Percentiles rank a stretch among this genome's conserved stretches.
These are phyloP conservation scores for Somion occarium DNA, from an alignment of 1,284 basidiomycete species.

Conservation along the genomic window DNA sequence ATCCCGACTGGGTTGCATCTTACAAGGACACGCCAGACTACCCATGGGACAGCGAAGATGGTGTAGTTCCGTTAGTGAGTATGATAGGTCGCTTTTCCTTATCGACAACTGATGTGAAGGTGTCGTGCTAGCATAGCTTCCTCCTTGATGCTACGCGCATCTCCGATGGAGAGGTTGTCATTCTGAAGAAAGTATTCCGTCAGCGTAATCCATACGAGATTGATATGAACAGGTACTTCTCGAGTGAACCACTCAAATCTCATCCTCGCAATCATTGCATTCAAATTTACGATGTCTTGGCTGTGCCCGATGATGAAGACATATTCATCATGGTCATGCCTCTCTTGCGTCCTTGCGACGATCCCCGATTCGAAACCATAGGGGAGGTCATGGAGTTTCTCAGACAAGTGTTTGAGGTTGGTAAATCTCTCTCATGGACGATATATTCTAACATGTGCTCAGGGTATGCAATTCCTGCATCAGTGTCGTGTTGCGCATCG, in stretches of 20 bases:
- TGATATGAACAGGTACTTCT: background rate
- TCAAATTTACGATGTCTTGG: background rate
- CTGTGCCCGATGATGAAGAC: background rate
- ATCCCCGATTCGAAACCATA: background rate
- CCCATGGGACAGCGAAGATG: conserved; percentile 11
- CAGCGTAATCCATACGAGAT: conserved; percentile 6
- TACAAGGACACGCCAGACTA: conserved; percentile 10
- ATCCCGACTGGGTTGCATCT: conserved; percentile 15
- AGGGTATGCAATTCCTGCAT: conserved; percentile 24
- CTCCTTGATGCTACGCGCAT: conserved; percentile 12
- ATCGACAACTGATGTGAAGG: background rate
- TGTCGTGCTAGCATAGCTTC: background rate
- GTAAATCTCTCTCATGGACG: background rate
- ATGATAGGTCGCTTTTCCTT: conserved; percentile 3
- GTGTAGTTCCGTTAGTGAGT: background rate
- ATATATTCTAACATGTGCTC: background rate
- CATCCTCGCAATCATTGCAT: conserved; percentile 1
- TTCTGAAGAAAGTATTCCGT: conserved; percentile 18
- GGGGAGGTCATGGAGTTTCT: conserved; percentile 4
- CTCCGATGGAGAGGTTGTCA: conserved; percentile 9
- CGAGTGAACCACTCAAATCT: background rate
- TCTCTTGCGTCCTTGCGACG: background rate
- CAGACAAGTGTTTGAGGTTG: conserved; percentile 6
- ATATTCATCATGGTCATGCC: conserved; percentile 2
- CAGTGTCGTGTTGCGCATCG: conserved; percentile 19